Evolutionary conservation across 257 asterid genomes (phyloP).

Genomic region (Solanum peruvianum): DNA sequence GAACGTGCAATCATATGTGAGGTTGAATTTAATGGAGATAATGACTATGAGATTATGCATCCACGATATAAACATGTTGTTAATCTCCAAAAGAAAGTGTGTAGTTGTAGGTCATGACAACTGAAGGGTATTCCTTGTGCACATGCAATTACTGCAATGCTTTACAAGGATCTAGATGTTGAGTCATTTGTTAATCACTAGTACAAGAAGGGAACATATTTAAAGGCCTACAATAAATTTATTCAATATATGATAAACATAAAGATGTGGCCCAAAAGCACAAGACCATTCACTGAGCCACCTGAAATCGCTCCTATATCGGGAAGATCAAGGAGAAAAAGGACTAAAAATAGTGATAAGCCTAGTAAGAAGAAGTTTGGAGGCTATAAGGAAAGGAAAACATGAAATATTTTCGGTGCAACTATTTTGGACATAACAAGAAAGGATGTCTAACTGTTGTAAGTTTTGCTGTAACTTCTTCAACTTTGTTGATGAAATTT

Average conservation of each 20-base stretch:
- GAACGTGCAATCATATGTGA: not conserved
- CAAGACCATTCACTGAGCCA: not conserved
- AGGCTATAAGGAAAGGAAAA: not conserved
- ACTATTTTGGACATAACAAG: not conserved
- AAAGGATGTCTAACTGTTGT: not conserved
- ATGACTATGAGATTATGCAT: not conserved
- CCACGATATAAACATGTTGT: not conserved
- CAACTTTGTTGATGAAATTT: no score
- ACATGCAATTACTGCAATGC: not conserved
- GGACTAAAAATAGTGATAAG: not conserved
- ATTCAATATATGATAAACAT: not conserved
- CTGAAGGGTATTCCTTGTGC: not conserved
- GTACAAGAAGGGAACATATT: not conserved
- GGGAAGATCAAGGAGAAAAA: not conserved
- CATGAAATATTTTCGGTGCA: not conserved
- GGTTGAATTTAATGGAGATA: not conserved
- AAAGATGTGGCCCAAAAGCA: not conserved
- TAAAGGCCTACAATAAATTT: not conserved
- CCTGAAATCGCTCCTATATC: not conserved
- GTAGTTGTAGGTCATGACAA: not conserved
- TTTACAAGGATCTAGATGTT: not conserved
- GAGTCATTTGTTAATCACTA: not conserved
- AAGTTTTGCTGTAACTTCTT: not conserved
- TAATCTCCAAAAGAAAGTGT: not conserved
- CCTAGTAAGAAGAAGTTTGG: not conserved